Evolutionary conservation across 1,139 yeast species (phyloP).

Genomic region (Keqinozyma sinolaborantium): DNA sequence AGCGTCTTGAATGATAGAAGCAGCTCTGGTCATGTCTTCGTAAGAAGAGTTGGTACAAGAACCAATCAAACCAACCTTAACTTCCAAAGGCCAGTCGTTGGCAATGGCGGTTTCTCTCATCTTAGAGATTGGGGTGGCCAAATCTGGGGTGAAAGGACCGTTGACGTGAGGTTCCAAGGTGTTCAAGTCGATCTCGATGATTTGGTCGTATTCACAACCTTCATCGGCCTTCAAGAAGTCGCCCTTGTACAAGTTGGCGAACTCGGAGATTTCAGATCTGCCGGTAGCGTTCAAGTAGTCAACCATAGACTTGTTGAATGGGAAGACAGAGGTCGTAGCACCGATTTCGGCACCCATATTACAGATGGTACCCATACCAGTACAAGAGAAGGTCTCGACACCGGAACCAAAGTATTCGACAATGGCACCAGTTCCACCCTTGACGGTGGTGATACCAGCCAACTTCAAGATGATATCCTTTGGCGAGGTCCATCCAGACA

Average conservation of each 20-base stretch:
- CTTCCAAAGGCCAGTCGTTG: constrained; percentile 92
- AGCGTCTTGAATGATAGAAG: constrained; percentile 90
- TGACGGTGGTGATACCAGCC: constrained; percentile 96
- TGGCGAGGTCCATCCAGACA: constrained; percentile 98
- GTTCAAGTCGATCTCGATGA: constrained; percentile 90
- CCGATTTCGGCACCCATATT: constrained; percentile 99
- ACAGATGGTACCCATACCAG: constrained; percentile 99
- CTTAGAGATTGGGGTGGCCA: constrained; percentile 95
- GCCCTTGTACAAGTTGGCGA: constrained; percentile 69
- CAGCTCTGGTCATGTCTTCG: constrained; percentile 98
- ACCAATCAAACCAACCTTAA: constrained; percentile 95
- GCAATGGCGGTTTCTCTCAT: constrained; percentile 84
- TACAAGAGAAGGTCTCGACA: constrained; percentile 92
- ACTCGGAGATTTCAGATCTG: constrained; percentile 79
- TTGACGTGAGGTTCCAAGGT: constrained; percentile 96
- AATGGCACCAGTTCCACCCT: constrained; percentile 98
- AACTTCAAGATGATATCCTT: constrained; percentile 94
- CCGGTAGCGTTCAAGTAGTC: constrained; percentile 87
- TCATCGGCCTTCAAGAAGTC: constrained; percentile 87
- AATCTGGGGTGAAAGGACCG: constrained; percentile 99
- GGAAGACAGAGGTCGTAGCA: constrained; percentile 98
- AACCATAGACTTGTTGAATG: constrained; percentile 88
- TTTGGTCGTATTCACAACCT: constrained; percentile 94
- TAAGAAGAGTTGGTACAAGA: constrained; percentile 99
- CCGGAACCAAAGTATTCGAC: constrained; percentile 98